Conservation (phyloP, 1,284 basidiomycete genomes). For the Apiotrichum porosum region DNA sequence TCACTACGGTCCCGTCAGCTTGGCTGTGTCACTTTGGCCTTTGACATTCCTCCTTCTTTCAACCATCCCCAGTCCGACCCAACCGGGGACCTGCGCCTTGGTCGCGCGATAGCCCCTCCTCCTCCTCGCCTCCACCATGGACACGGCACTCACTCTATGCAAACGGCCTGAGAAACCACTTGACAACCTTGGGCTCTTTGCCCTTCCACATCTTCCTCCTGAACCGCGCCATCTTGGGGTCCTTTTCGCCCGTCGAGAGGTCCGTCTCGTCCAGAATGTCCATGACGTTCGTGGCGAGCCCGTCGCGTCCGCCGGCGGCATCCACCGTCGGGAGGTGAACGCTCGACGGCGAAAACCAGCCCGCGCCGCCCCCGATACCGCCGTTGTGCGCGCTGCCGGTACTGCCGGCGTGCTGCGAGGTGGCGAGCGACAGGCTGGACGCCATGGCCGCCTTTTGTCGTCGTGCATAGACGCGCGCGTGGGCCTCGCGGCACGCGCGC, state of each 20-base stretch:
- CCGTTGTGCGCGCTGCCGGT: background rate
- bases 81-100: too few species aligned
- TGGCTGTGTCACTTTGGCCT: too few species aligned
- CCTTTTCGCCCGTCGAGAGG: background rate
- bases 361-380: too few species aligned
- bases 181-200: background rate
- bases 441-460: background rate
- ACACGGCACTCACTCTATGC: too few species aligned
- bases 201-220: background rate
- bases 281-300: background rate
- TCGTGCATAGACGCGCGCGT: slow-evolving; percentile 2
- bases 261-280: background rate
- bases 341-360: too few species aligned
- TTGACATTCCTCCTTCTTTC: too few species aligned
- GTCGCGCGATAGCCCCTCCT: too few species aligned
- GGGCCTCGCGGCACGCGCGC: background rate
- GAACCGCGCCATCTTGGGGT: background rate
- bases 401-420: background rate
- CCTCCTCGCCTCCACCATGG: too few species aligned
- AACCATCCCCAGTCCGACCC: too few species aligned
- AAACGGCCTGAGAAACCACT: too few species aligned
- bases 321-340: too few species aligned
- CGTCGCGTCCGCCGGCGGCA: background rate
- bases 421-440: background rate
- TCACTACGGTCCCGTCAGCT: too few species aligned